A percentile compares a stretch with the other conserved stretches of the same genome.
These are phyloP conservation scores for Typha latifolia DNA, from an alignment of 176 grass and related monocot genomes.

Conservation along the genomic window DNA sequence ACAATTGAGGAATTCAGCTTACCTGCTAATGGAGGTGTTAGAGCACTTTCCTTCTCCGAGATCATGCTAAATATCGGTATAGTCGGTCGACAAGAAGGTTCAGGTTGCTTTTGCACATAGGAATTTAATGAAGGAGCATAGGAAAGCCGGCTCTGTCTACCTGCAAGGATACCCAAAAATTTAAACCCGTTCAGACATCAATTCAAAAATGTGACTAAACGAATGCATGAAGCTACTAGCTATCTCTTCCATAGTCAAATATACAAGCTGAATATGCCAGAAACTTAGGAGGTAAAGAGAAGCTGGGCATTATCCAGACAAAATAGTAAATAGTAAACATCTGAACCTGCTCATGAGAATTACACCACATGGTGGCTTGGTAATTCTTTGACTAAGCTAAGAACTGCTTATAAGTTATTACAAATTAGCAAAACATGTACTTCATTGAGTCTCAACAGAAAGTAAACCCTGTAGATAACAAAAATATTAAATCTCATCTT, in stretches of 20 bases:
- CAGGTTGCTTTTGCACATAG: slow-evolving; percentile 14
- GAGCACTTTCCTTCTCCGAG: slow-evolving; percentile 3
- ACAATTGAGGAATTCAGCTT: slow-evolving; percentile 9
- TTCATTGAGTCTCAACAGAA: no score
- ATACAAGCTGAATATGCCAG: background rate
- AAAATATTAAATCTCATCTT: no score
- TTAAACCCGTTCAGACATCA: background rate
- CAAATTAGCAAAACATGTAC: background rate
- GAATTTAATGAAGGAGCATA: slow-evolving; percentile 11
- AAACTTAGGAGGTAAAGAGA: no score
- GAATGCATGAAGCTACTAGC: background rate
- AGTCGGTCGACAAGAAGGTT: slow-evolving; percentile 7
- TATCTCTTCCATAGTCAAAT: background rate
- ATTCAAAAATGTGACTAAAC: background rate
- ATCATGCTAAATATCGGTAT: slow-evolving; percentile 7
- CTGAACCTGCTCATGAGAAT: no score
- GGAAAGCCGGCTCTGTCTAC: slow-evolving; percentile 8
- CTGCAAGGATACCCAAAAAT: slow-evolving; percentile 14
- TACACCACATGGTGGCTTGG: no score
- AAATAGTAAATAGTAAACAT: no score
- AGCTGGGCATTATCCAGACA: no score
- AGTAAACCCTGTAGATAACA: no score
- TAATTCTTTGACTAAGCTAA: no score
- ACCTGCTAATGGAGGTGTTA: slow-evolving; percentile 16
- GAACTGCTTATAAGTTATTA: no score